Base-by-base conservation (phyloP, 129 eudicot genomes). In the Flaveria ramosissima region DNA sequence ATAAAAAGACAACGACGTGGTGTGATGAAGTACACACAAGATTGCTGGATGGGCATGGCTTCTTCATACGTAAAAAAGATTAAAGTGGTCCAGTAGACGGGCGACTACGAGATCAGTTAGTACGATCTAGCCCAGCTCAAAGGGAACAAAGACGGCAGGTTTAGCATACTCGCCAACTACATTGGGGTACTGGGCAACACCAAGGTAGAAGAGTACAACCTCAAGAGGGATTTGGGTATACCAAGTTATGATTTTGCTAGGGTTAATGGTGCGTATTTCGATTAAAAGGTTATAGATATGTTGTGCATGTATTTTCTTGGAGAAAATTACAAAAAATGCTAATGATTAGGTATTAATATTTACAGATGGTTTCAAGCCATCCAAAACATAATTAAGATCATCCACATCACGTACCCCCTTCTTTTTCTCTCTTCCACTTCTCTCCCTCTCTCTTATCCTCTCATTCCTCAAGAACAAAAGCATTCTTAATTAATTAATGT, bases 161-260 rank as follows among this genome's bases (percentile, higher is more conserved):
- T n/a, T n/a, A n/a, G n/a, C n/a, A n/a, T n/a, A n/a, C n/a, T n/a
- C n/a, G n/a, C n/a, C n/a, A n/a, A n/a, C 63, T 94, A 94, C 88
- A 94, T 94, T 39, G 96, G 97, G 55, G 97, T 75, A 0, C 59
- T 94, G 0, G 93, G 98, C 19, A 84, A 94, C 81, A 73, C 83
- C 3, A 86, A 48, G 36, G 82, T 90, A 7, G 93, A 26, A 26
- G 1, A 26, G 27, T 84, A 63, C 77, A 81, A 72, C 39, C 55
- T 94, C 88, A 94, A 71, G 87, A 69, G 50, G 76, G 77, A 72
- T 52, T 77, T 26, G 27, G 1, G 27, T 26, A 26, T 26, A 26
- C 1, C 27, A 26, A 26, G 27, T 1, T 26, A 26, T 26, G 27
- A 26, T 27, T 27, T 27, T 27, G 32, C 32, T 27, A 27, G 32